A percentile compares a stretch with the other conserved stretches of the same genome.
Conservation (phyloP, 1,284 basidiomycete genomes). For the Ceratobasidium sp. region DNA sequence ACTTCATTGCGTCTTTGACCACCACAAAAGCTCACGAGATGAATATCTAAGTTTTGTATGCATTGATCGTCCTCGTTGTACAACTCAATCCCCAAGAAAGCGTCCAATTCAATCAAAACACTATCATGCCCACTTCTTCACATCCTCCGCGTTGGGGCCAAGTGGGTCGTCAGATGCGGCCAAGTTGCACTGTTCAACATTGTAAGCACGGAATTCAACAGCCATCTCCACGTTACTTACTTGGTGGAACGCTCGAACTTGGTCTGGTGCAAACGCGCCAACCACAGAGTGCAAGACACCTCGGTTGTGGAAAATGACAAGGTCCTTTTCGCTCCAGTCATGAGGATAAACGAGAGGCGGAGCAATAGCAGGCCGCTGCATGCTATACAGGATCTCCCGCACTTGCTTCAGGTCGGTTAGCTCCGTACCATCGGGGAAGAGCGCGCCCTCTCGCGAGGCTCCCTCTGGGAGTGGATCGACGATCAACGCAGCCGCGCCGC, state of each 20-base stretch:
- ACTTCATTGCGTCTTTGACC: too few relatives aligned
- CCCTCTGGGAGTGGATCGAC: slow-evolving; percentile 71
- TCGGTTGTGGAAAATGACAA: slow-evolving; percentile 78
- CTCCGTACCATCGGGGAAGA: slow-evolving; percentile 80
- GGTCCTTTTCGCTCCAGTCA: slow-evolving; percentile 67
- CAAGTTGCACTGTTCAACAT: slow-evolving; percentile 68
- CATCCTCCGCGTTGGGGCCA: slow-evolving; percentile 71
- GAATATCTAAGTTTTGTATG: too few relatives aligned
- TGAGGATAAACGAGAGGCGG: slow-evolving; percentile 59
- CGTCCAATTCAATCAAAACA: not conserved
- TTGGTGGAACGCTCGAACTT: slow-evolving; percentile 82
- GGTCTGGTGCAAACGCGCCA: slow-evolving; percentile 72
- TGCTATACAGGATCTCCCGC: slow-evolving; percentile 76
- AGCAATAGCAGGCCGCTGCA: slow-evolving; percentile 84
- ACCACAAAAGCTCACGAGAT: too few relatives aligned
- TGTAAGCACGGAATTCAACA: too few relatives aligned
- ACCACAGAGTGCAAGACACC: slow-evolving; percentile 82
- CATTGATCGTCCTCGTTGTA: too few relatives aligned
- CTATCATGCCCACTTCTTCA: slow-evolving; percentile 67
- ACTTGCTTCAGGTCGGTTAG: slow-evolving; percentile 76
- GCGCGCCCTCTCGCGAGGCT: slow-evolving; percentile 62
- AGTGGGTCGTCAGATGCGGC: slow-evolving; percentile 76
- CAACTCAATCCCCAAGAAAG: not conserved
- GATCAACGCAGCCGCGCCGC: slow-evolving; percentile 65
- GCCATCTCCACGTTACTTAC: slow-evolving; percentile 46